Conservation (phyloP, 2,329 filamentous ascomycete genomes). For the Blastomyces parvus region DNA sequence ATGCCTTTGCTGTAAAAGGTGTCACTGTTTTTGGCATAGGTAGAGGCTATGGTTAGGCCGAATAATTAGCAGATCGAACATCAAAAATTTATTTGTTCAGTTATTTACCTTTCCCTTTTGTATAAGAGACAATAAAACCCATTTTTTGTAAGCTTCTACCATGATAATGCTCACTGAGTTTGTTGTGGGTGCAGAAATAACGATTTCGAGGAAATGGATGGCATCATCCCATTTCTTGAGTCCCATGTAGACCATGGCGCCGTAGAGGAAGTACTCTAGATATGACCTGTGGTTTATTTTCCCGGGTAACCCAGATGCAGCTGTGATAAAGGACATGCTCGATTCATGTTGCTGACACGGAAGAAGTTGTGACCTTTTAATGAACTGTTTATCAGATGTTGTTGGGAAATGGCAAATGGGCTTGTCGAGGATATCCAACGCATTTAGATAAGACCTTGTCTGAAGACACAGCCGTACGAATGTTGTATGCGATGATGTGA, state of each 20-base stretch:
- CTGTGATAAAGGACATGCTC: conserved; percentile 28
- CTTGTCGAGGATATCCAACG: conserved; percentile 33
- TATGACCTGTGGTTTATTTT: conserved; percentile 34
- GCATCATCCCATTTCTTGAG: conserved; percentile 55
- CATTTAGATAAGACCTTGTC: conserved; percentile 32
- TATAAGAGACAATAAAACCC: conserved; percentile 68
- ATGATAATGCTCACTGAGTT: conserved; percentile 64
- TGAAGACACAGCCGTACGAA: conserved; percentile 36
- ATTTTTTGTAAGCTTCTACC: conserved; percentile 87
- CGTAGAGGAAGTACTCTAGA: conserved; percentile 57
- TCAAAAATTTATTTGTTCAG: background rate
- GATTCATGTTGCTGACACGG: conserved; percentile 27
- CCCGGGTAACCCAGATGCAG: conserved; percentile 31
- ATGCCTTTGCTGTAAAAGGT: conserved; percentile 43
- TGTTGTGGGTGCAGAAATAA: conserved; percentile 55
- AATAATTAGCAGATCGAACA: background rate
- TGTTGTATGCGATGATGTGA: conserved; percentile 37
- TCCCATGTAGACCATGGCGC: conserved; percentile 56
- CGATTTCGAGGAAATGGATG: conserved; percentile 51
- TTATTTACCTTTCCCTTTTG: conserved; percentile 50
- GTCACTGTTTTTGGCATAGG: conserved; percentile 47
- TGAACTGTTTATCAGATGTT: conserved; percentile 18
- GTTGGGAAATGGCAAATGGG: conserved; percentile 36
- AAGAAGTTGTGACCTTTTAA: conserved; percentile 18
- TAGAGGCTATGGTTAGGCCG: conserved; percentile 29